Conservation (phyloP, 306 rosid genomes). For the Cucurbita maxima region DNA sequence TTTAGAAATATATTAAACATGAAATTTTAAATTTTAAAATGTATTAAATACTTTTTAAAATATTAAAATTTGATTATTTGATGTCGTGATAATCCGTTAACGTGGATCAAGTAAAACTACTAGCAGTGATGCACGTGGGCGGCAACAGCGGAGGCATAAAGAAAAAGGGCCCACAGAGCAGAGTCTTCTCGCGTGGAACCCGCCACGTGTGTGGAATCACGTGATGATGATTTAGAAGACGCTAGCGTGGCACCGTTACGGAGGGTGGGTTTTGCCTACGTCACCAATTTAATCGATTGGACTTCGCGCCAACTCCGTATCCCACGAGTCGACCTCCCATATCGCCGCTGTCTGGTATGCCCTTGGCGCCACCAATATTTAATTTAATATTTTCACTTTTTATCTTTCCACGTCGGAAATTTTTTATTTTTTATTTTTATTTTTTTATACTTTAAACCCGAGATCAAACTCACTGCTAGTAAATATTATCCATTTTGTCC, state of each 20-base stretch:
- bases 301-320: not conserved
- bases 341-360: not conserved
- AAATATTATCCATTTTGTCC: no score
- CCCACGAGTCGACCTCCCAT: not conserved
- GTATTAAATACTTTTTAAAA: no score
- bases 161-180: not conserved
- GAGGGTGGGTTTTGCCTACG: not conserved
- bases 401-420: not conserved
- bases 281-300: not conserved
- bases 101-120: not conserved
- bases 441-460: no score
- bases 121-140: not conserved
- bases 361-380: not conserved
- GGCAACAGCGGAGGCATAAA: no score
- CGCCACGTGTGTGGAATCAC: slow-evolving; percentile 1
- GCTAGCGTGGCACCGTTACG: not conserved
- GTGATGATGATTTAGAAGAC: not conserved
- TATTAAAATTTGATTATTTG: no score
- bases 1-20: no score
- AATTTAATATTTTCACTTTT: not conserved
- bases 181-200: not conserved
- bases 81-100: no score
- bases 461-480: no score
- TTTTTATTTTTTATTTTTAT: not conserved
- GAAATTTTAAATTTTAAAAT: no score